A percentile compares a stretch with the other conserved stretches of the same genome.
These are phyloP conservation scores for Emericellopsis atlantica DNA, from an alignment of 2,329 filamentous ascomycete genomes.

Conservation along the genomic window DNA sequence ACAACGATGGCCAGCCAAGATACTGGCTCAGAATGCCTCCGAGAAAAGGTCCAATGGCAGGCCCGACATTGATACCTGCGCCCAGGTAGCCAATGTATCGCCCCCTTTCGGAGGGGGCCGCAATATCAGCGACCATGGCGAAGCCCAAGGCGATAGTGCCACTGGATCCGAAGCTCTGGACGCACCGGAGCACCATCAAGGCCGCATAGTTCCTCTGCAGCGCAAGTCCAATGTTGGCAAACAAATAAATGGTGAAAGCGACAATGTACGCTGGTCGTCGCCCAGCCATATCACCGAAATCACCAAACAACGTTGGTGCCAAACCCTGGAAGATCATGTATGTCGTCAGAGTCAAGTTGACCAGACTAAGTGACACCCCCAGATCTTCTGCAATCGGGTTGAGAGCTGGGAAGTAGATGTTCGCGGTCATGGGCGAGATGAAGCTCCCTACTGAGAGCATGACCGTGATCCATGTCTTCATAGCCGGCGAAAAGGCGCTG, in stretches of 20 bases:
- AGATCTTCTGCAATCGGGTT: slow-evolving; percentile 25
- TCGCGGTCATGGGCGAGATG: slow-evolving; percentile 45
- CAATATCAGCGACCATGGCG: slow-evolving; percentile 61
- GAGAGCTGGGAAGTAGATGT: slow-evolving; percentile 38
- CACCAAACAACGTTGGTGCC: slow-evolving; percentile 47
- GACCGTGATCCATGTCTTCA: slow-evolving; percentile 37
- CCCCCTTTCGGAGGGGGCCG: slow-evolving; percentile 56
- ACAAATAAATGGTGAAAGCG: slow-evolving; percentile 42
- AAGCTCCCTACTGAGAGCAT: slow-evolving; percentile 41
- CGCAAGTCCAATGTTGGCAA: slow-evolving; percentile 46
- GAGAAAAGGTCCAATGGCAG: slow-evolving; percentile 44
- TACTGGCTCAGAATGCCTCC: slow-evolving; percentile 52
- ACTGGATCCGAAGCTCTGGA: slow-evolving; percentile 53
- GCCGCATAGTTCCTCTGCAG: slow-evolving; percentile 44
- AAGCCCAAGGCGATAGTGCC: slow-evolving; percentile 59
- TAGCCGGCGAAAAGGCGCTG: slow-evolving; percentile 19
- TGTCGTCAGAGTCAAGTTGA: slow-evolving; percentile 42
- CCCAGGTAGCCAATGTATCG: slow-evolving; percentile 60
- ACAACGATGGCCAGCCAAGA: slow-evolving; percentile 55
- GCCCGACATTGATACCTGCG: slow-evolving; percentile 42
- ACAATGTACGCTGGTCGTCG: slow-evolving; percentile 49
- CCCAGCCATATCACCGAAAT: slow-evolving; percentile 47
- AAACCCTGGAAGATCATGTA: slow-evolving; percentile 54
- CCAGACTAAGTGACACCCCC: slow-evolving; percentile 21
- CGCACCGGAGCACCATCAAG: slow-evolving; percentile 45